phyloP scores from a whole-genome alignment of 345 rosid genomes.

The Eucalyptus guilfoylei region DNA sequence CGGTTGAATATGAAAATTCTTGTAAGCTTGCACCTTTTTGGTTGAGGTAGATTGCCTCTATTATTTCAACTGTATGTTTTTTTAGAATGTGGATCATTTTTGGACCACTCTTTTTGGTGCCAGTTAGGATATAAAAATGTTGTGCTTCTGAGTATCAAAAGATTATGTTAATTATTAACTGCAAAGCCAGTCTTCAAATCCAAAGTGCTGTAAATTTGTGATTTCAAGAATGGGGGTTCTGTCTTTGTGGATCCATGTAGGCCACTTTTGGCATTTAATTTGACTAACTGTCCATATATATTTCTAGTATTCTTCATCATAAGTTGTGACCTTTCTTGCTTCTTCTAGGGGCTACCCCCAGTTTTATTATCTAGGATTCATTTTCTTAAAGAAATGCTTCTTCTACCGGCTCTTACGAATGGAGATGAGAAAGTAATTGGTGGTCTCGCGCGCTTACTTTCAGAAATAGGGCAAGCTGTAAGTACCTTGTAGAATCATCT shows the following conservation, averaged over 20 bases:
- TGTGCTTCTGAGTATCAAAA: not conserved
- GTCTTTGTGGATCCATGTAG: not conserved
- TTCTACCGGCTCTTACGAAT: slow-evolving; percentile 62
- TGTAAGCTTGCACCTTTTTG: not conserved
- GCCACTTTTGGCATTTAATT: not conserved
- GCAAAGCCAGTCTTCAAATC: not conserved
- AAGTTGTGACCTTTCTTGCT: not conserved
- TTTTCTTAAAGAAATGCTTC: slow-evolving; percentile 69
- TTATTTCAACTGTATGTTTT: not conserved
- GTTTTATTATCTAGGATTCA: slow-evolving; percentile 68
- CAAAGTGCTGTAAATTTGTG: not conserved
- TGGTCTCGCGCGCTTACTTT: slow-evolving; percentile 85
- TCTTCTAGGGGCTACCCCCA: slow-evolving; percentile 78
- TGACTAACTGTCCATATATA: not conserved
- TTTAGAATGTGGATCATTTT: not conserved
- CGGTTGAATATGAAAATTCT: not conserved
- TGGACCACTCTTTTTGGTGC: not conserved
- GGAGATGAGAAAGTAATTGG: slow-evolving; percentile 65
- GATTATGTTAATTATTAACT: not conserved
- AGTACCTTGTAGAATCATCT: slow-evolving; percentile 10
- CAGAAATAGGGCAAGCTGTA: slow-evolving; percentile 97
- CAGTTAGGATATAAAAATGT: not conserved
- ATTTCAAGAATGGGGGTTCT: not conserved
- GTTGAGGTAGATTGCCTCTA: not conserved
- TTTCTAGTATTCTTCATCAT: not conserved